Percentiles rank a stretch among this genome's conserved stretches.
These are phyloP conservation scores for Canariomyces notabilis DNA, from an alignment of 2,329 filamentous ascomycete species.

Conservation along the genomic window DNA sequence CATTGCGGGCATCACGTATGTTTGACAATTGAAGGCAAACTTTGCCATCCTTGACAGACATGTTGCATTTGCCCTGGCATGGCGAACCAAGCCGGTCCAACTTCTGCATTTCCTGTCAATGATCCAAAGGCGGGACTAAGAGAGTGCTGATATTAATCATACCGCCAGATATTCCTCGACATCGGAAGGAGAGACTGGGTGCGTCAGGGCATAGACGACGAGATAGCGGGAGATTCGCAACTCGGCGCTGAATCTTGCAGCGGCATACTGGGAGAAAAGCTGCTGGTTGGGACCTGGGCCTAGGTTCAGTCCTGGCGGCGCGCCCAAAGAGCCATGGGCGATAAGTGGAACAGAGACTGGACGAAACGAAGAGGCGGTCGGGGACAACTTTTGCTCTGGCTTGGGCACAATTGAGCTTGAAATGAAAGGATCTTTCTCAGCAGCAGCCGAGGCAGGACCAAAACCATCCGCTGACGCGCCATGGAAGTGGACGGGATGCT, in stretches of 20 bases:
- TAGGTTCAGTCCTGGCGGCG: constrained; percentile 6
- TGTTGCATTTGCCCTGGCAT: constrained; percentile 35
- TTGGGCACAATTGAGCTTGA: constrained; percentile 34
- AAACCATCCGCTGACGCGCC: constrained; percentile 27
- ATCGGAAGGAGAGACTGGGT: constrained; percentile 32
- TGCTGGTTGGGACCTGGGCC: constrained; percentile 18
- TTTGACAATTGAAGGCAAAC: constrained; percentile 55
- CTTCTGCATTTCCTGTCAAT: constrained; percentile 33
- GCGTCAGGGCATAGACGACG: constrained; percentile 33
- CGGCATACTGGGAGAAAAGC: constrained; percentile 26
- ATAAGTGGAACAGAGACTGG: constrained; percentile 38
- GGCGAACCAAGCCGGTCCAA: constrained; percentile 33
- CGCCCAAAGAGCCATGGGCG: constrained; percentile 21
- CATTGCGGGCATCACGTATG: constrained; percentile 52
- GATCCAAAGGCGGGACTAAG: not conserved
- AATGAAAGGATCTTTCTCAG: constrained; percentile 52
- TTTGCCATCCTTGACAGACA: constrained; percentile 35
- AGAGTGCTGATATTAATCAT: constrained; percentile 21
- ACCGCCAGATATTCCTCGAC: constrained; percentile 44
- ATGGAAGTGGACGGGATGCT: constrained; percentile 25
- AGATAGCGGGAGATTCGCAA: constrained; percentile 43
- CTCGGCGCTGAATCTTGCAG: constrained; percentile 41
- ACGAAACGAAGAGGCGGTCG: constrained; percentile 58
- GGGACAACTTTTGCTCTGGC: constrained; percentile 50
- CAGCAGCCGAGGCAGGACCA: constrained; percentile 22